phyloP scores from a whole-genome alignment of 257 asterid species.

The Marsdenia floribunda region DNA sequence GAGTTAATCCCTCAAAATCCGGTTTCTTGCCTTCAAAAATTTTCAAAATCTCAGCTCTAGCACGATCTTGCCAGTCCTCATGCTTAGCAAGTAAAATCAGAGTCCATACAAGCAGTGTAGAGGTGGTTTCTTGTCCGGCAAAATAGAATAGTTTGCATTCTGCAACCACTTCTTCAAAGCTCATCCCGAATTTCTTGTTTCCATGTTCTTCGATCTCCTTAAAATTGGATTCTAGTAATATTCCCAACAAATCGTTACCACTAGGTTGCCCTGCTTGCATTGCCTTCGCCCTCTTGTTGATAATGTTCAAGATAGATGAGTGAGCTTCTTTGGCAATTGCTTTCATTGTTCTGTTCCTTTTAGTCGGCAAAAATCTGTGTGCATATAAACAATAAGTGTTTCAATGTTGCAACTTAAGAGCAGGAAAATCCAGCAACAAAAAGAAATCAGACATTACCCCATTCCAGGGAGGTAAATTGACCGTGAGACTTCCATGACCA shows the following conservation, averaged over 20 bases:
- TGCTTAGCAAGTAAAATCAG: constrained; percentile 21
- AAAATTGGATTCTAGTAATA: constrained; percentile 22
- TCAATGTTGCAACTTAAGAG: background rate
- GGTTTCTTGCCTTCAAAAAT: constrained; percentile 6
- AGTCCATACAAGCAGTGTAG: constrained; percentile 24
- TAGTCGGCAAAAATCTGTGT: constrained; percentile 45
- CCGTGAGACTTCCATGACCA: constrained; percentile 11
- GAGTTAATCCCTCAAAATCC: constrained; percentile 12
- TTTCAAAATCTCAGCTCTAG: constrained; percentile 20
- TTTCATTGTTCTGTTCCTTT: constrained; percentile 35
- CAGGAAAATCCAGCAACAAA: background rate
- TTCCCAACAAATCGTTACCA: constrained; percentile 23
- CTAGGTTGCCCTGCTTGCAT: constrained; percentile 38
- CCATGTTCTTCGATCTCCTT: constrained; percentile 24
- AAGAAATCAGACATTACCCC: constrained; percentile 20
- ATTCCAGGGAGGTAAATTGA: constrained; percentile 38
- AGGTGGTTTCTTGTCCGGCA: constrained; percentile 28
- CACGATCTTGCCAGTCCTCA: constrained; percentile 24
- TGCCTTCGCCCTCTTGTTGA: constrained; percentile 30
- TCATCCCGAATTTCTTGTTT: constrained; percentile 20
- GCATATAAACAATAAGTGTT: background rate
- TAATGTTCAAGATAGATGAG: constrained; percentile 27
- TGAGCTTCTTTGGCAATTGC: constrained; percentile 34
- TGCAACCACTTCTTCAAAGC: constrained; percentile 20
- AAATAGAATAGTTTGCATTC: constrained; percentile 29